A percentile compares a stretch with the other conserved stretches of the same genome.
phyloP scores from a whole-genome alignment of 805 yeast genomes.

The Ogataea ganodermae region DNA sequence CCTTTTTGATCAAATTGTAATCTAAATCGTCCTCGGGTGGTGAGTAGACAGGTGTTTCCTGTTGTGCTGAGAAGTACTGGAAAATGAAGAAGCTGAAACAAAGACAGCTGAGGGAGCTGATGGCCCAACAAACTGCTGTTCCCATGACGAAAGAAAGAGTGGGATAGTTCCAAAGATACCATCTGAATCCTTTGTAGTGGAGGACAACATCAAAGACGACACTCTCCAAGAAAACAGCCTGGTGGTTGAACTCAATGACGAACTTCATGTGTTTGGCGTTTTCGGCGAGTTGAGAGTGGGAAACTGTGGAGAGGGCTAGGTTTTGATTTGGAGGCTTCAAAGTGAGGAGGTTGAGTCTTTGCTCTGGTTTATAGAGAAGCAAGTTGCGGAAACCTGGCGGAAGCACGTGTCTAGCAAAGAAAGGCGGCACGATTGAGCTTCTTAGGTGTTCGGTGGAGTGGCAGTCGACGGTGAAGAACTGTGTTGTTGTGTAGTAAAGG shows the following conservation, averaged over 20 bases:
- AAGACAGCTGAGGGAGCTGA: slow-evolving; percentile 37
- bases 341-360: slow-evolving; percentile 12
- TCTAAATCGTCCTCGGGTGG: background rate
- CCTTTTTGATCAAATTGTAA: slow-evolving; percentile 10
- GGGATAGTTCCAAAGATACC: slow-evolving; percentile 41
- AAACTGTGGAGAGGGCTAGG: slow-evolving; percentile 4
- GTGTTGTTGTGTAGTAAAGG: slow-evolving; percentile 22
- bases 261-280: slow-evolving; percentile 23
- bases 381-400: slow-evolving; percentile 16
- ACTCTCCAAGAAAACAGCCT: slow-evolving; percentile 18
- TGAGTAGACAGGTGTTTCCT: background rate
- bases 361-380: slow-evolving; percentile 8
- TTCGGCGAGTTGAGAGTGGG: slow-evolving; percentile 1
- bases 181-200: slow-evolving; percentile 45
- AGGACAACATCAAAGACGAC: slow-evolving; percentile 31
- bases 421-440: slow-evolving; percentile 19
- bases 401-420: slow-evolving; percentile 13
- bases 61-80: slow-evolving; percentile 21
- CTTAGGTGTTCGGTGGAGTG: background rate
- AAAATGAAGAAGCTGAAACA: slow-evolving; percentile 29
- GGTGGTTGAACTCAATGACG: slow-evolving; percentile 26
- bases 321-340: slow-evolving; percentile 15
- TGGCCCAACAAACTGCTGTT: slow-evolving; percentile 39
- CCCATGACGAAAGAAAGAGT: slow-evolving; percentile 39
- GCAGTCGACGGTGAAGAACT: slow-evolving; percentile 18